Evolutionary conservation across 768 basidiomycete genomes (phyloP).

Genomic region (Leccinum subtestaceum): DNA sequence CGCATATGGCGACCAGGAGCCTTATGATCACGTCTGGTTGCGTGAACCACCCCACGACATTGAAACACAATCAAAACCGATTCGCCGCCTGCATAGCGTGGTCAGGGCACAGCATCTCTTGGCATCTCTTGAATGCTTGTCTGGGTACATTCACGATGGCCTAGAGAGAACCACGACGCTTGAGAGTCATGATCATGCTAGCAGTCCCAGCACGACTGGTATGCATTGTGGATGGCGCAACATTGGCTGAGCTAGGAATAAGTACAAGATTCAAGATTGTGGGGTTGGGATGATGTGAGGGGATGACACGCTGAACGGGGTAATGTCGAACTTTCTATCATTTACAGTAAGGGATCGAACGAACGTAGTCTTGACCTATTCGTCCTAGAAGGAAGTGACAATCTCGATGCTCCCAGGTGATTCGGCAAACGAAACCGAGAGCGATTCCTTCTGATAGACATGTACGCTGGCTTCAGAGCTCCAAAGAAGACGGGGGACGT

Average conservation of each 20-base stretch:
- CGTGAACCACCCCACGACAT: constrained; percentile 61
- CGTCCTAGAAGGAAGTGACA: constrained; percentile 15
- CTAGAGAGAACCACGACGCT: constrained; percentile 48
- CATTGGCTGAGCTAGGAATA: constrained; percentile 41
- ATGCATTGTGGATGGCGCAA: constrained; percentile 46
- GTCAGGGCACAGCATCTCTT: constrained; percentile 64
- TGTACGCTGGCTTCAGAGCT: constrained; percentile 39
- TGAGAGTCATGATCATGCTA: constrained; percentile 51
- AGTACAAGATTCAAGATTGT: constrained; percentile 46
- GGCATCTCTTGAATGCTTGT: constrained; percentile 45
- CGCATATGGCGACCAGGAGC: background rate
- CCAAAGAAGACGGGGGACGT: constrained; percentile 60
- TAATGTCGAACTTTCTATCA: constrained; percentile 5
- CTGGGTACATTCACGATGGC: constrained; percentile 14
- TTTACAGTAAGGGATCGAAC: constrained; percentile 28
- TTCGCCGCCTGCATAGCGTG: constrained; percentile 46
- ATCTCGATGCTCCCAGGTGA: constrained; percentile 26
- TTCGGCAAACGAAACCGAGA: constrained; percentile 33
- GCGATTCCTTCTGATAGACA: constrained; percentile 18
- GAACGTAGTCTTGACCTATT: constrained; percentile 35
- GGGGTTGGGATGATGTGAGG: constrained; percentile 33
- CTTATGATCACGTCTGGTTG: constrained; percentile 10
- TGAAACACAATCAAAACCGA: constrained; percentile 58
- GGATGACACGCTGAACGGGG: constrained; percentile 20
- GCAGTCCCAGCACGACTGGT: constrained; percentile 56